phyloP scores from a whole-genome alignment of 129 eudicot genomes.

The Gnaphalium uliginosum region DNA sequence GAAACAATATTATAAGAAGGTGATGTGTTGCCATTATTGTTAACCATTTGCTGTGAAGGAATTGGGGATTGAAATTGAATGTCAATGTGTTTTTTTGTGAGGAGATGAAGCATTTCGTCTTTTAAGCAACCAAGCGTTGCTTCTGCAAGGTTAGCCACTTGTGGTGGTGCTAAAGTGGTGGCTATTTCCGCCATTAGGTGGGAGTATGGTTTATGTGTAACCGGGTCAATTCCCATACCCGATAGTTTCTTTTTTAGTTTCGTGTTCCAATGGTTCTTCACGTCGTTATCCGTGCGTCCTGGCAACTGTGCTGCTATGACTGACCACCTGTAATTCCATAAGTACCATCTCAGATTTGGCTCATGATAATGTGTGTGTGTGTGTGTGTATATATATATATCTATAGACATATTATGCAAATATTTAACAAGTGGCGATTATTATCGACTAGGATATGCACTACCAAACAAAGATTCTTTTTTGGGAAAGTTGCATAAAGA shows the following conservation, averaged over 20 bases:
- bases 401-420: no score
- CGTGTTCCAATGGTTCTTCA: slow-evolving; percentile 95
- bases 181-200: slow-evolving; percentile 94
- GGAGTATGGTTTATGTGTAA: slow-evolving; percentile 94
- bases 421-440: neutral
- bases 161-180: slow-evolving; percentile 86
- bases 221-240: slow-evolving; percentile 98
- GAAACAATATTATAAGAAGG: slow-evolving; percentile 30
- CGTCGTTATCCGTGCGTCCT: slow-evolving; percentile 94
- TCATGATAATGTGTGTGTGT: neutral
- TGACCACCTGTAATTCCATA: slow-evolving; percentile 64
- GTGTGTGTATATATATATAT: neutral
- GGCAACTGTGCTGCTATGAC: slow-evolving; percentile 93
- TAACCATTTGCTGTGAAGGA: slow-evolving; percentile 26
- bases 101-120: slow-evolving; percentile 96
- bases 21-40: slow-evolving; percentile 16
- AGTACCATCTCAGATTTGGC: slow-evolving; percentile 13
- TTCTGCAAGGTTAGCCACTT: slow-evolving; percentile 86
- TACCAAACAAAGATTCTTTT: neutral
- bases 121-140: slow-evolving; percentile 97
- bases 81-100: slow-evolving; percentile 78
- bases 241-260: slow-evolving; percentile 92
- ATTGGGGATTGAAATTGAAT: slow-evolving; percentile 57
- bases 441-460: neutral
- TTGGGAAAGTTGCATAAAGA: neutral